A percentile compares a stretch with the other conserved stretches of the same genome.
phyloP scores from a whole-genome alignment of 768 basidiomycete species.

The Termitomyces sp. region DNA sequence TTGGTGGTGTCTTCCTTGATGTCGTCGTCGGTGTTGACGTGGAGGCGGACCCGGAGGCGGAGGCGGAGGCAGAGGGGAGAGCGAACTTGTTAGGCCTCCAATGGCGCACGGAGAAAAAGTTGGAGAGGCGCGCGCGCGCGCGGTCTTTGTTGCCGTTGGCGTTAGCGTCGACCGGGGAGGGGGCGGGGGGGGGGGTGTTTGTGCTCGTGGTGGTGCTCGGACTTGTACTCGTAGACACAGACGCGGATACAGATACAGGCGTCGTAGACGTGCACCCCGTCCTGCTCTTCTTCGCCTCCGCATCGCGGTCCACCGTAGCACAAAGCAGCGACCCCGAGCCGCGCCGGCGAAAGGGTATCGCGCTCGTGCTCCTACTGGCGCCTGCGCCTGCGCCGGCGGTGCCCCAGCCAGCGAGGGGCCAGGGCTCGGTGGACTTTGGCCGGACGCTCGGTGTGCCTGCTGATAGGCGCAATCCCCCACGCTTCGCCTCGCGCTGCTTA shows the following conservation, averaged over 20 bases:
- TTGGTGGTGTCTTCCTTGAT: slow-evolving; percentile 11
- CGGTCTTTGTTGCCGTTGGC: neutral
- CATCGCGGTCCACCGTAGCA: neutral
- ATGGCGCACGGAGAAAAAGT: slow-evolving; percentile 23
- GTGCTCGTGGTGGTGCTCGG: neutral
- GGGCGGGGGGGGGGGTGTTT: neutral
- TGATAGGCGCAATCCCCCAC: neutral
- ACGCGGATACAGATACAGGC: too few relatives aligned
- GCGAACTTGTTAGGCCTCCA: slow-evolving; percentile 26
- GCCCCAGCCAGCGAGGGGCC: slow-evolving; percentile 8
- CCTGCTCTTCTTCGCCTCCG: too few relatives aligned
- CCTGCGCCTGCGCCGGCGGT: neutral
- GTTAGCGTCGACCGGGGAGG: neutral
- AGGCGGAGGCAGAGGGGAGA: too few relatives aligned
- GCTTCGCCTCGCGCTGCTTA: slow-evolving; percentile 11
- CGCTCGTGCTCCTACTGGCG: slow-evolving; percentile 11
- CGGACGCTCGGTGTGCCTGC: slow-evolving; percentile 11
- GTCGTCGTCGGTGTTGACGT: slow-evolving; percentile 7
- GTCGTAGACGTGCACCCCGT: neutral
- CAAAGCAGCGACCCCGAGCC: neutral
- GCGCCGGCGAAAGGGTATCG: slow-evolving; percentile 14
- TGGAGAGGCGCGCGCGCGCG: slow-evolving; percentile 16
- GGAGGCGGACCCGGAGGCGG: slow-evolving; percentile 5
- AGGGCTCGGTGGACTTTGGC: slow-evolving; percentile 27
- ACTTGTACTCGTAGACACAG: too few relatives aligned